Evolutionary conservation across 306 rosid species (phyloP), one percentile per base, ranked within the genome.

Genomic region (Parietaria judaica): DNA sequence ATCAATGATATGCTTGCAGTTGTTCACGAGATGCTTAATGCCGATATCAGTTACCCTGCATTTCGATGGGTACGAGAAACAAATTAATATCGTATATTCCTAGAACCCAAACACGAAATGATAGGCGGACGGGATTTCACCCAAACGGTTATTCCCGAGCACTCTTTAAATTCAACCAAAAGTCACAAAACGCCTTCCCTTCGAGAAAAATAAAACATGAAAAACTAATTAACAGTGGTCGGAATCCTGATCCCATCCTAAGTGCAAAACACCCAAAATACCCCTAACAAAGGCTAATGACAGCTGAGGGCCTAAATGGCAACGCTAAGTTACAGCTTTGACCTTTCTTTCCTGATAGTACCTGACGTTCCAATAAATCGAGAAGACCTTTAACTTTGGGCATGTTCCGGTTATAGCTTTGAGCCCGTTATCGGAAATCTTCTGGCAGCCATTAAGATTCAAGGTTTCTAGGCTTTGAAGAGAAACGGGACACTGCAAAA

Each of bases 331-430:
- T 23, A 23, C 31, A 23, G 2, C 31, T 23, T 23, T 23, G 31
- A 23, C 31, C 31, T 23, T 23, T 23, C 31, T 23, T 23, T 23
- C 2, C 13, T 46, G 8, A 7, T 7, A 46, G 15, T 75, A 89
- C 96, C 95, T 89, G 73, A 86, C 82, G n/a, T 89, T 89, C 96
- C 96, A 89, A 78, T 89, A 86, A 63, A 83, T 71, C 12, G 82
- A 76, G 79, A 86, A 81, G 55, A 54, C 52, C 77, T 81, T 83
- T 58, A 86, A 70, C 52, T 44, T 75, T 65, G 95, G 79, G 66
- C 91, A 86, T 59, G 79, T 77, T 69, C 78, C 74, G 66, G 87
- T 76, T 66, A 89, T 83, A 63, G 79, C 88, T 75, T 81, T 79
- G 70, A 83, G 73, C 72, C 95, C 96, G 11, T 75, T 72, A 76